A percentile compares a stretch with the other conserved stretches of the same genome.
phyloP scores from a whole-genome alignment of 2,329 filamentous ascomycete species.

The Nectriaceae sp. region DNA sequence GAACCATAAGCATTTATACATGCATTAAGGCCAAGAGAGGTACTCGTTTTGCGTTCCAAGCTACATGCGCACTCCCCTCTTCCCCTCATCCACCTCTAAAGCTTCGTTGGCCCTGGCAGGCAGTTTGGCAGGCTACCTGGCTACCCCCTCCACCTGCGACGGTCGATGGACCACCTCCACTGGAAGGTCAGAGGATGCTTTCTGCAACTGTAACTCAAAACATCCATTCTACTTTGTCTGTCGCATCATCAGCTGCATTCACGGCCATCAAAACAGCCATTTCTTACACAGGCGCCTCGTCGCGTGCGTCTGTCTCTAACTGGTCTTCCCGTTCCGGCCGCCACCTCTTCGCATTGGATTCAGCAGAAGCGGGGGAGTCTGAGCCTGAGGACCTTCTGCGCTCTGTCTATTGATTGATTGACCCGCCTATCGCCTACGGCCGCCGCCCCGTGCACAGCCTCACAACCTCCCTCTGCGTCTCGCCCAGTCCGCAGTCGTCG shows the following conservation, averaged over 20 bases:
- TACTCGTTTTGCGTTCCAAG: too few species aligned
- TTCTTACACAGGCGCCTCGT: constrained; percentile 5
- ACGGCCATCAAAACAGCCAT: not conserved
- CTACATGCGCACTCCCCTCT: not conserved
- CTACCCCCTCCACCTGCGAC: not conserved
- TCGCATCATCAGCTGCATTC: not conserved
- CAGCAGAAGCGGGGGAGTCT: constrained; percentile 34
- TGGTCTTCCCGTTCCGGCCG: constrained; percentile 29
- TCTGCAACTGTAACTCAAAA: too few species aligned
- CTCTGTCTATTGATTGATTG: constrained; percentile 28
- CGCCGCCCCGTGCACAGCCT: constrained; percentile 33
- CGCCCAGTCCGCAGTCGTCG: constrained; percentile 4
- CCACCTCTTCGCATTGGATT: constrained; percentile 22
- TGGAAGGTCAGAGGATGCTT: too few species aligned
- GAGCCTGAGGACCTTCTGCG: constrained; percentile 8
- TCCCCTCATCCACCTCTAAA: too few species aligned
- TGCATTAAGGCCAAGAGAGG: too few species aligned
- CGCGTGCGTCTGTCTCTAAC: constrained; percentile 12
- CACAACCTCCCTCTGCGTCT: constrained; percentile 24
- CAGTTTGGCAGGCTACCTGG: not conserved
- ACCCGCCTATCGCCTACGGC: constrained; percentile 18
- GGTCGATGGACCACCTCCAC: too few species aligned
- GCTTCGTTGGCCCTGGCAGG: too few species aligned
- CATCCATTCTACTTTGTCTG: not conserved
- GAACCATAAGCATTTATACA: too few species aligned